Conservation (phyloP, 202 grass and related monocot species). For the Bolboschoenoplectus hybrid region DNA sequence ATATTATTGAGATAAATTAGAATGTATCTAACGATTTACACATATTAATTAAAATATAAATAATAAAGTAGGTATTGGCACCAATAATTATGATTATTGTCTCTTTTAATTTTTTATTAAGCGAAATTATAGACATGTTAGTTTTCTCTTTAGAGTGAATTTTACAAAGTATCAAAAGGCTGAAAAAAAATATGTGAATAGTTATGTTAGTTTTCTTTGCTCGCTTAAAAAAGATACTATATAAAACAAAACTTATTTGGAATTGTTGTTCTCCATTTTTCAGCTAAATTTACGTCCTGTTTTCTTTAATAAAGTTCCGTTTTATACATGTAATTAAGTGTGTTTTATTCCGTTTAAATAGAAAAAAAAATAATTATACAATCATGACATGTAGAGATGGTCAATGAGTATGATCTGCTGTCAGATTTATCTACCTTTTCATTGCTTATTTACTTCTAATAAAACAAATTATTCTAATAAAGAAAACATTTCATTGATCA, state of each 20-base stretch:
- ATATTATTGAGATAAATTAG: no score
- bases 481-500: not conserved
- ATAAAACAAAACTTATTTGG: not conserved
- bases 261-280: conserved; percentile 27
- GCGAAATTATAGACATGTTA: no score
- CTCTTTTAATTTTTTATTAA: no score
- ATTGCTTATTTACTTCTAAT: not conserved
- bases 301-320: not conserved
- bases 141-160: no score
- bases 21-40: no score
- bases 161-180: no score
- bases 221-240: conserved; percentile 14
- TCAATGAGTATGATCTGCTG: not conserved
- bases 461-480: not conserved
- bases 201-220: not conserved
- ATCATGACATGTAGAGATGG: not conserved
- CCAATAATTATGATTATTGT: no score
- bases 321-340: not conserved
- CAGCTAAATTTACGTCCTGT: not conserved
- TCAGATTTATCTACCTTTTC: not conserved
- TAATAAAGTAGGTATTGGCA: no score
- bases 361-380: not conserved
- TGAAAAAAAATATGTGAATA: no score
- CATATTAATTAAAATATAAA: no score
- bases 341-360: not conserved